Evolutionary conservation across 2,329 filamentous ascomycete genomes (phyloP).

Genomic region (Nigrospora oryzae): DNA sequence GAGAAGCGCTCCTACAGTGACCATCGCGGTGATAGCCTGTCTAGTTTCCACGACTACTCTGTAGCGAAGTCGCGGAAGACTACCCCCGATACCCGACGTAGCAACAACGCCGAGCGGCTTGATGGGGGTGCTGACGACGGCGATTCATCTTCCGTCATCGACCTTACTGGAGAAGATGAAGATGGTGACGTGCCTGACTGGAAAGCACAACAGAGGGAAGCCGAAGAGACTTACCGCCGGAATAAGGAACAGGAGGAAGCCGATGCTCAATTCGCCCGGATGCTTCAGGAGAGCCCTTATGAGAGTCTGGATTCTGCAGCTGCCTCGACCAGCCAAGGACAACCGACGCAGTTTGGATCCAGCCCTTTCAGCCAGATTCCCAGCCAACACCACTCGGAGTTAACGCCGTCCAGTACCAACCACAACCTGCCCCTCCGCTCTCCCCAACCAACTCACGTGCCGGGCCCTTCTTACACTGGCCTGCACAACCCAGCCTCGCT

Average conservation of each 20-base stretch:
- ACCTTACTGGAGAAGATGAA: conserved; percentile 30
- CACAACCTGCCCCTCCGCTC: neutral
- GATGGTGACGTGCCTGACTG: conserved; percentile 15
- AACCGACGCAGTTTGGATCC: conserved; percentile 2
- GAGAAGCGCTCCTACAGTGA: conserved; percentile 18
- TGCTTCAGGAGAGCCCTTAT: neutral
- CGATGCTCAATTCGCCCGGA: conserved; percentile 9
- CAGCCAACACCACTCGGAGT: neutral
- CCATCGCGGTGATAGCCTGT: conserved; percentile 8
- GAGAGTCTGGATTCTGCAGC: neutral
- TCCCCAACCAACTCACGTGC: neutral
- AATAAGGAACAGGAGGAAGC: conserved; percentile 4
- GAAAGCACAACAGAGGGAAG: conserved; percentile 25
- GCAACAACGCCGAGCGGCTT: neutral
- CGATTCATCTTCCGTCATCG: conserved; percentile 23
- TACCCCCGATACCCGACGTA: conserved; percentile 7
- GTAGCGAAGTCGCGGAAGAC: conserved; percentile 25
- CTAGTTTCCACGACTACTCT: conserved; percentile 2
- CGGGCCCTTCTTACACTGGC: neutral
- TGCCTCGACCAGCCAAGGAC: neutral
- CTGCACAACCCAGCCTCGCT: neutral
- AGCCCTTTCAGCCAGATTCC: conserved; percentile 11
- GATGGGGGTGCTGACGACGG: neutral
- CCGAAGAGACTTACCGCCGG: conserved; percentile 17
- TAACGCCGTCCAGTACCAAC: neutral